Percentiles rank a stretch among this genome's conserved stretches.
Evolutionary conservation across 352 stramenopile genomes (phyloP).

Genomic region (Pythium brassicae): DNA sequence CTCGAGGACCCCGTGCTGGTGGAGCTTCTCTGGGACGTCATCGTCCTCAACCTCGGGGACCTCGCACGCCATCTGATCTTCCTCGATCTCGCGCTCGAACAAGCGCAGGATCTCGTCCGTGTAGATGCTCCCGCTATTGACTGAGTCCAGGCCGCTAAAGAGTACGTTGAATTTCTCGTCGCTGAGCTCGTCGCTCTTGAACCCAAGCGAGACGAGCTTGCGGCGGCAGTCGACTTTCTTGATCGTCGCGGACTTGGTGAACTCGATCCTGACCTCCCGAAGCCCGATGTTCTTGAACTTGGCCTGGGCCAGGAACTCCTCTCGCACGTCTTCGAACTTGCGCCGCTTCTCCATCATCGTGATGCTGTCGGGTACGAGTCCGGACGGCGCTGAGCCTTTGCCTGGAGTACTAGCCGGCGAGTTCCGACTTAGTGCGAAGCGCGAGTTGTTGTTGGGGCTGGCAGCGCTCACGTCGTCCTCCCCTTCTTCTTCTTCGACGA

Average conservation of each 20-base stretch:
- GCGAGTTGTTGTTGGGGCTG: constrained; percentile 4
- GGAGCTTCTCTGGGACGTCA: constrained; percentile 53
- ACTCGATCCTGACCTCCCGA: constrained; percentile 60
- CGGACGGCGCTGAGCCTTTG: constrained; percentile 28
- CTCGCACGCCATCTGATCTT: constrained; percentile 70
- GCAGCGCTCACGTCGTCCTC: constrained; percentile 27
- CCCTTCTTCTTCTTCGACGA: constrained; percentile 78
- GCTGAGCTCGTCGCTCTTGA: constrained; percentile 61
- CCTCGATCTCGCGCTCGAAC: constrained; percentile 67
- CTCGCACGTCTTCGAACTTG: constrained; percentile 69
- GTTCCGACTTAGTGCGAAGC: constrained; percentile 3
- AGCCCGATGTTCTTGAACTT: constrained; percentile 65
- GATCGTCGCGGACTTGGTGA: constrained; percentile 44
- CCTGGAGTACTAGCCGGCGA: constrained; percentile 21
- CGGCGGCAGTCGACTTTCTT: constrained; percentile 53
- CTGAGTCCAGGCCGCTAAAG: constrained; percentile 45
- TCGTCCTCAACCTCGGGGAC: constrained; percentile 78
- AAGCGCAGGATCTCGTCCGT: constrained; percentile 48
- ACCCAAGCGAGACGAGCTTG: constrained; percentile 59
- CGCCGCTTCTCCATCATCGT: constrained; percentile 37
- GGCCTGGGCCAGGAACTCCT: constrained; percentile 58
- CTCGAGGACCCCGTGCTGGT: constrained; percentile 65
- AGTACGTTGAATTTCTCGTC: constrained; percentile 70
- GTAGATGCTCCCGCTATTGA: constrained; percentile 33
- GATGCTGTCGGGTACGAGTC: constrained; percentile 25